A percentile compares a stretch with the other conserved stretches of the same genome.
These are phyloP conservation scores for Mollisiaceae sp. DNA, from an alignment of 2,329 filamentous ascomycete species.

Conservation along the genomic window DNA sequence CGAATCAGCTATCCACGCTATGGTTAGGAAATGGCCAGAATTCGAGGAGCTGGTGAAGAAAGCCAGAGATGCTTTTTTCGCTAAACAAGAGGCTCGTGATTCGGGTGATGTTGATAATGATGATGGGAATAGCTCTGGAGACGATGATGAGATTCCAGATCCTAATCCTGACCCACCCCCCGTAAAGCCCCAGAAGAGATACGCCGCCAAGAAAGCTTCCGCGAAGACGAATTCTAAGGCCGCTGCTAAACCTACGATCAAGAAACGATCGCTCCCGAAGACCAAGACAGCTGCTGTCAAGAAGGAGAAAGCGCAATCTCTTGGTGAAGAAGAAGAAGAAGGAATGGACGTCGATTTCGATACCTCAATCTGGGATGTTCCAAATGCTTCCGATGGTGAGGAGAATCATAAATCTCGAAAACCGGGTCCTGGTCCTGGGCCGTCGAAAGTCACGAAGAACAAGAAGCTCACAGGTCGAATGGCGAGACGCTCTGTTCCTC, in stretches of 20 bases:
- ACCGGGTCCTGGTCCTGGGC: too few relatives aligned
- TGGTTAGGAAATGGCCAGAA: neutral
- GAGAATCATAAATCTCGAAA: too few relatives aligned
- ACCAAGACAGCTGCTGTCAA: too few relatives aligned
- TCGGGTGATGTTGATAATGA: neutral
- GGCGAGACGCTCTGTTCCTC: too few relatives aligned
- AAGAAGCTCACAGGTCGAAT: too few relatives aligned
- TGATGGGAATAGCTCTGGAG: neutral
- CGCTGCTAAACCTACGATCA: neutral
- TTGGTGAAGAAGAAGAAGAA: too few relatives aligned
- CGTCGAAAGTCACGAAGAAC: too few relatives aligned
- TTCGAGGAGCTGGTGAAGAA: neutral
- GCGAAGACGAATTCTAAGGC: neutral
- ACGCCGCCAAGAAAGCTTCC: neutral
- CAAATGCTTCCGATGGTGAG: too few relatives aligned
- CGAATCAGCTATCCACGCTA: neutral
- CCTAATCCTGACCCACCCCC: neutral
- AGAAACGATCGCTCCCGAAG: too few relatives aligned
- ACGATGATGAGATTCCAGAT: neutral
- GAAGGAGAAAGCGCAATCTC: too few relatives aligned
- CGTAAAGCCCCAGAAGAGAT: neutral
- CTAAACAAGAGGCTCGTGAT: neutral
- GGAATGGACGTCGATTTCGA: too few relatives aligned
- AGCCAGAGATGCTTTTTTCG: neutral
- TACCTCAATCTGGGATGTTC: too few relatives aligned